phyloP scores from a whole-genome alignment of 805 yeast genomes.

The Yarrowia divulgata region DNA sequence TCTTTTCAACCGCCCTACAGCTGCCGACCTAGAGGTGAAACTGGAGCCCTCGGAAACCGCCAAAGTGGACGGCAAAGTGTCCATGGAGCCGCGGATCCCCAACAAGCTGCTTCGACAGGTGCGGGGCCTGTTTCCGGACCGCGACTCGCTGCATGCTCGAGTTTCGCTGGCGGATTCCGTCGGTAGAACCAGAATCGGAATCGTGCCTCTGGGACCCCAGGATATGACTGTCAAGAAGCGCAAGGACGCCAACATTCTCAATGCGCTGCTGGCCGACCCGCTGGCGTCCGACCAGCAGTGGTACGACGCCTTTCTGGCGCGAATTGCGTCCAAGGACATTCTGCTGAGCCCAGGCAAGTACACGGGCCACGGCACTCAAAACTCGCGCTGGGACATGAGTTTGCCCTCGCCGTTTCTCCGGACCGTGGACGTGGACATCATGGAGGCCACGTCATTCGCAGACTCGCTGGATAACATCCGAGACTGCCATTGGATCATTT shows the following conservation, averaged over 20 bases:
- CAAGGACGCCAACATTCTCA: constrained; percentile 44
- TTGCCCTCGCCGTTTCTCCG: constrained; percentile 46
- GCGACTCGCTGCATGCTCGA: constrained; percentile 46
- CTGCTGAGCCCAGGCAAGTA: constrained; percentile 46
- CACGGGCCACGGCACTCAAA: constrained; percentile 48
- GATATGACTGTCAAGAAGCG: constrained; percentile 44
- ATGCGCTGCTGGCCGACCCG: constrained; percentile 50
- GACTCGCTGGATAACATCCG: constrained; percentile 48
- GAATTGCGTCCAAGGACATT: constrained; percentile 49
- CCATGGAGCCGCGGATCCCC: constrained; percentile 29
- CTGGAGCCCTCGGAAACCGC: constrained; percentile 27
- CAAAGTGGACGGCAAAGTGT: constrained; percentile 21
- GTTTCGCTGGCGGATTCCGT: constrained; percentile 43
- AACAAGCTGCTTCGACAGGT: constrained; percentile 18
- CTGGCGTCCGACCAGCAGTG: constrained; percentile 48
- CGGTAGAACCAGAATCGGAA: constrained; percentile 46
- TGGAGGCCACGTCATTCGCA: constrained; percentile 47
- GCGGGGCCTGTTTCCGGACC: constrained; percentile 44
- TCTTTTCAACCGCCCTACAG: constrained; percentile 25
- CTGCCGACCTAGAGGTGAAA: not conserved
- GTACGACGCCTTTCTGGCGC: constrained; percentile 45
- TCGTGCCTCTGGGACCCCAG: constrained; percentile 46
- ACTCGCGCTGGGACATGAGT: constrained; percentile 48
- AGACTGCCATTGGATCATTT: constrained; percentile 47
- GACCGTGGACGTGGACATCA: constrained; percentile 45